A percentile compares a stretch with the other conserved stretches of the same genome.
Conservation (phyloP, 2,329 filamentous ascomycete species). For the Chaetomiaceae sp. region DNA sequence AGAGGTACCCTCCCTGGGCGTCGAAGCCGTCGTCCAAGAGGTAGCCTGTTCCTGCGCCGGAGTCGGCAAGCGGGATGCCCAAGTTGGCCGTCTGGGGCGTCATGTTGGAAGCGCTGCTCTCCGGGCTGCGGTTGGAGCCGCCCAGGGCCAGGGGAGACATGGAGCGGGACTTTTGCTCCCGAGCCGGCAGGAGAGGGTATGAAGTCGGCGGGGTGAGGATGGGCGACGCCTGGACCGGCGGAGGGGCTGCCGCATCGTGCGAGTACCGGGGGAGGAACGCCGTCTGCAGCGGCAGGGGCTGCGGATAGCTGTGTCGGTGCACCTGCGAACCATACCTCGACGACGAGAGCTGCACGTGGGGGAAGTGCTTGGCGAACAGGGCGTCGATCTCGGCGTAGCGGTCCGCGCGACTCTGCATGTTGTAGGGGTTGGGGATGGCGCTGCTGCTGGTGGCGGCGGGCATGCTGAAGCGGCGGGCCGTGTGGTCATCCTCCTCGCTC, state of each 20-base stretch:
- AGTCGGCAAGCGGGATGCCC: background rate
- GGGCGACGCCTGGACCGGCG: background rate
- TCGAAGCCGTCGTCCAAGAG: no score
- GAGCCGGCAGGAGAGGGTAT: background rate
- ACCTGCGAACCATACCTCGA: background rate
- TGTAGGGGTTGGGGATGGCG: constrained; percentile 46
- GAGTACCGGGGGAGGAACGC: background rate
- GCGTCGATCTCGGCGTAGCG: constrained; percentile 45
- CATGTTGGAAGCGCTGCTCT: no score
- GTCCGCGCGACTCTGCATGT: constrained; percentile 39
- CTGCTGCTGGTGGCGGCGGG: constrained; percentile 53
- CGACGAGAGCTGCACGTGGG: constrained; percentile 32
- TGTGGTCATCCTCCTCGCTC: constrained; percentile 75
- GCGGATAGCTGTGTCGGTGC: background rate
- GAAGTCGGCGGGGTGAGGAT: background rate
- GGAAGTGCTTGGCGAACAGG: constrained; percentile 45
- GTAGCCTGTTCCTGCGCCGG: background rate
- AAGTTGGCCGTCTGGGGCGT: no score
- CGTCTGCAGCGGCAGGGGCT: background rate
- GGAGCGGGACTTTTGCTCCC: background rate
- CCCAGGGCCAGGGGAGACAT: constrained; percentile 1
- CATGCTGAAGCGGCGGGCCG: constrained; percentile 59
- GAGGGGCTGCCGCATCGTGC: background rate
- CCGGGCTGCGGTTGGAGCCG: no score
- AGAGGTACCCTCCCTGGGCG: no score